Conservation (phyloP, 1,284 basidiomycete species). For the Naganishia sp. region DNA sequence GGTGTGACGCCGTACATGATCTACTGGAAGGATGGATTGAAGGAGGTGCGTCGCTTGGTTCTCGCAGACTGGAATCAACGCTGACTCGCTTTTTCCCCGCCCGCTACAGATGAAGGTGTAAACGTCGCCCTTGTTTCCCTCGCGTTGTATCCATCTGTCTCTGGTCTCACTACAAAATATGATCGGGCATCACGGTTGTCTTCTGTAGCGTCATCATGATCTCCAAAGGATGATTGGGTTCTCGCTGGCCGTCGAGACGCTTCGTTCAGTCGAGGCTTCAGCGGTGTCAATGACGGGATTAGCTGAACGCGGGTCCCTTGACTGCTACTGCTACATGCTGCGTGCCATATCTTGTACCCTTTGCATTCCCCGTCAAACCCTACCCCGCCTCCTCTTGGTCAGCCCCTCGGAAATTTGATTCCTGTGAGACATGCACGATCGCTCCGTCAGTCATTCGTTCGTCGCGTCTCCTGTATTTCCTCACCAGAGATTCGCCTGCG, state of each 20-base stretch:
- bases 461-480: neutral
- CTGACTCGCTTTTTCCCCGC: neutral
- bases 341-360: too few species aligned
- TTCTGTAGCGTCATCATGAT: conserved; percentile 18
- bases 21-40: conserved; percentile 90
- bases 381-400: too few species aligned
- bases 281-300: too few species aligned
- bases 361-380: too few species aligned
- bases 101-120: conserved; percentile 31
- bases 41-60: conserved; percentile 55
- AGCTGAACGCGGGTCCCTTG: too few species aligned
- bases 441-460: neutral
- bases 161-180: conserved; percentile 5
- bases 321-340: too few species aligned
- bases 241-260: too few species aligned
- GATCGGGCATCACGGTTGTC: conserved; percentile 11
- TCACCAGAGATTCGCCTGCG: neutral
- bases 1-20: conserved; percentile 74
- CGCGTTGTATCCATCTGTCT: conserved; percentile 20
- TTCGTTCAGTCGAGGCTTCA: too few species aligned
- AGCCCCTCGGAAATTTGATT: neutral
- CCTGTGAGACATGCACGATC: conserved; percentile 21
- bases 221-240: neutral
- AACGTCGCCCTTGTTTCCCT: conserved; percentile 10
- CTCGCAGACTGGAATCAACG: neutral